Evolutionary conservation across 1,139 yeast genomes (phyloP), one percentile per base, ranked within the genome.

Genomic region (Suhomyces anneliseae): DNA sequence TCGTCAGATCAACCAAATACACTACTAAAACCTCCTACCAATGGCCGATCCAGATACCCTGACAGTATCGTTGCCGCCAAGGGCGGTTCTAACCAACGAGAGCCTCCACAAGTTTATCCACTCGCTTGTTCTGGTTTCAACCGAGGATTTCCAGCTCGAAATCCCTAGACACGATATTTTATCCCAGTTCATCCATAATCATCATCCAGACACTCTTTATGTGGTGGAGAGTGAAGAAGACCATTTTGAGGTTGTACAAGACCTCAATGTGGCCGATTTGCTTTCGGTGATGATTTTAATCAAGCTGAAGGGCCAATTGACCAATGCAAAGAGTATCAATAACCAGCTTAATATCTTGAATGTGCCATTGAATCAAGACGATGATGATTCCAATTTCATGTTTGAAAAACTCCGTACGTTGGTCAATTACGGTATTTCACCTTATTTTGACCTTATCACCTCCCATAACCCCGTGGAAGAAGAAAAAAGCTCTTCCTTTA

Each of bases 71-170:
- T 72, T 27, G 68, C 70, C 1, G 59, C 84, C 11, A 64, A 85
- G 29, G 92, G 89, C 9, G 92, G 93, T 24, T 84, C 87, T 7
- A 93, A 92, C 3, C 9, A 34, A 34, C 27, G 48, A 48, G 32
- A 41, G 35, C 34, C 50, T 53, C 40, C 46, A 51, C 35, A 47
- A 35, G n/a, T 53, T 43, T 42, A 46, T 53, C 37, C 51, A 53
- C 40, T 50, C 50, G 24, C 37, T 46, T n/a, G 37, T 53, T 10
- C 50, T 45, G 47, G 48, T 47, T 7, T 41, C 47, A n/a, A 35
- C 36, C 12, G 36, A 40, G 8, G 54, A 51, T 24, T 48, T 46
- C 34, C 39, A 43, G 26, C 42, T 53, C 27, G 36, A 31, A 12
- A 31, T 46, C 14, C 12, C 44, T 3, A 38, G 38, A 7, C 40